Evolutionary conservation across 2,329 filamentous ascomycete genomes (phyloP), one percentile per base, ranked within the genome.

Genomic region (Fusarium sp.): DNA sequence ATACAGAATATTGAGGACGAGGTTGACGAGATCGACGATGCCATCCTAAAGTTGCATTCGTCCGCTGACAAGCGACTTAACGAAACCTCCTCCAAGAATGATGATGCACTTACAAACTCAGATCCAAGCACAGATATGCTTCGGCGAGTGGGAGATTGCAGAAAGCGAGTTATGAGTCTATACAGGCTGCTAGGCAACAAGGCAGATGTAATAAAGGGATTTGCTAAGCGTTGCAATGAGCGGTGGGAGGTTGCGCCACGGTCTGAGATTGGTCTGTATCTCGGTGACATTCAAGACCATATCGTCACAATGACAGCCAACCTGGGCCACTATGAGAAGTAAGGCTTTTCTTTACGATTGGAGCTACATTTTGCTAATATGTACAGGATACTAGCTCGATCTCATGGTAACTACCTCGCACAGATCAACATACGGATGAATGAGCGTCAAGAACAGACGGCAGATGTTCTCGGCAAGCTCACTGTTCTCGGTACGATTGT

Each of bases 361-460:
- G 2, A 52, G 14, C 18, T n/a, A n/a, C 7, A 20, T 45, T 42
- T 39, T 58, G 12, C 65, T 77, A 52, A 74, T 62, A 57, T 28
- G 22, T 36, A 8, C 74, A 96, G 94, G 79, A 94, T 99, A 56
- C 88, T 99, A 34, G 94, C 94, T 54, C 91, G 96, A 65, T 95
- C 95, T 18, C 96, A 99, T 79, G 94, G 91, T 80, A 99, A 98
- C 81, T 99, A 99, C 81, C 92, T 99, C n/a, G 96, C 96, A 2
- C 96, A 99, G 82, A 98, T 99, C 85, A 98, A 98, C 83, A 98
- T 98, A 78, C 91, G 95, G 79, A 98, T 98, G 96, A 98, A 98
- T 83, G 96, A 98, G 85, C 92, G 96, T 52, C 94, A 97, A 81
- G 96, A 99, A 82, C 92, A 97, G 84, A 99, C 96, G 3, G 94